Percentiles rank a stretch among this genome's conserved stretches.
Evolutionary conservation across 1,284 basidiomycete genomes (phyloP).

Genomic region (Crepidotus sp.): DNA sequence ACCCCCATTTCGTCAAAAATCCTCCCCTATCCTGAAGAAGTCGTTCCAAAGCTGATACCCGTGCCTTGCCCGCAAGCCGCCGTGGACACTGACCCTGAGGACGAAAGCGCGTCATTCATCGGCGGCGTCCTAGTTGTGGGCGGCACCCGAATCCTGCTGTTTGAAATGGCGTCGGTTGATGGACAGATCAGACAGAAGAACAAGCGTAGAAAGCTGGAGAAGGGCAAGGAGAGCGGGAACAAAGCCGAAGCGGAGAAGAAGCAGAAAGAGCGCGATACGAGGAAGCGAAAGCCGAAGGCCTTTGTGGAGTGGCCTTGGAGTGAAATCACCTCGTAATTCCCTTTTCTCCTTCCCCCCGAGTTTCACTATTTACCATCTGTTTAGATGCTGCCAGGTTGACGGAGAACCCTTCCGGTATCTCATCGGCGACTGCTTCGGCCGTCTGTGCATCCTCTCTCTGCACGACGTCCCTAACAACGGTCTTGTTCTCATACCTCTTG

Average conservation of each 20-base stretch:
- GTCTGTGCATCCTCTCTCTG: conserved; percentile 56
- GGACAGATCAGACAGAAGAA: conserved; percentile 43
- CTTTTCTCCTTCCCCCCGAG: not conserved
- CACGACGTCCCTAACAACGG: conserved; percentile 35
- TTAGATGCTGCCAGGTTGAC: conserved; percentile 46
- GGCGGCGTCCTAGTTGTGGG: conserved; percentile 68
- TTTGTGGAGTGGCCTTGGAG: conserved; percentile 66
- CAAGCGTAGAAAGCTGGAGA: conserved; percentile 43
- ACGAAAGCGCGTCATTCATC: conserved; percentile 27
- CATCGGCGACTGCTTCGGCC: conserved; percentile 74
- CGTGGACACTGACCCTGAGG: conserved; percentile 24
- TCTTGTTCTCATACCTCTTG: conserved; percentile 61
- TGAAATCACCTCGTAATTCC: conserved; percentile 47
- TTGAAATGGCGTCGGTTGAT: conserved; percentile 41
- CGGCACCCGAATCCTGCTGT: conserved; percentile 52
- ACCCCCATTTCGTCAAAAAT: conserved; percentile 32
- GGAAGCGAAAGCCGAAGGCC: conserved; percentile 43
- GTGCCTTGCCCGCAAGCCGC: conserved; percentile 28
- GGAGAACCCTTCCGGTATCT: conserved; percentile 43
- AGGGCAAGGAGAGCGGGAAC: conserved; percentile 38
- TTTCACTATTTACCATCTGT: conserved; percentile 1
- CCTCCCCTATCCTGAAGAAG: conserved; percentile 33
- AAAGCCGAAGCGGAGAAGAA: conserved; percentile 36
- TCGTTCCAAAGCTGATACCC: conserved; percentile 37
- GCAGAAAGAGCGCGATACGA: conserved; percentile 44